Percentiles rank a stretch among this genome's conserved stretches.
These are phyloP conservation scores for Babesia bovis DNA, from an alignment of 169 alveolate genomes.

Conservation along the genomic window DNA sequence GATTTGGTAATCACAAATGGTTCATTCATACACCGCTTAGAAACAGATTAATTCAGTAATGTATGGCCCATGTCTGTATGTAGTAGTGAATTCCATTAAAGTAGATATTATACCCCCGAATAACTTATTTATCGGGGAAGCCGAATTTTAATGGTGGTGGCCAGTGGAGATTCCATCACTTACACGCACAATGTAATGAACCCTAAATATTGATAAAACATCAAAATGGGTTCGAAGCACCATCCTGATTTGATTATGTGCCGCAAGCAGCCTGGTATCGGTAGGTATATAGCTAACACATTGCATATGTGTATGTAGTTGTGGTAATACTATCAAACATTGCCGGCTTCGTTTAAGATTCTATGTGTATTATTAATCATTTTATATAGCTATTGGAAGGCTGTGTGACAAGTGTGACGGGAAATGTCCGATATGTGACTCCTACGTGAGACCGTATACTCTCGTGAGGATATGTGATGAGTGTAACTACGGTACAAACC, in stretches of 20 bases:
- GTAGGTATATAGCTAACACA: conserved; percentile 46
- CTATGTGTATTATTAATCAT: too few relatives aligned
- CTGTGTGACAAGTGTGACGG: conserved; percentile 98
- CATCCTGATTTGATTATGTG: conserved; percentile 98
- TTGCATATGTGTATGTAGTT: too few relatives aligned
- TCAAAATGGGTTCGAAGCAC: conserved; percentile 65
- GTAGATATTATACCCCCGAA: too few relatives aligned
- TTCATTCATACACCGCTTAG: not conserved
- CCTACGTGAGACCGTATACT: conserved; percentile 96
- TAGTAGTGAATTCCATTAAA: too few relatives aligned
- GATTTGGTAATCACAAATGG: conserved; percentile 2
- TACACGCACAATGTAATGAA: not conserved
- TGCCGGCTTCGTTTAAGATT: too few relatives aligned
- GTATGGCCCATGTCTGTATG: too few relatives aligned
- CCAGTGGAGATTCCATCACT: too few relatives aligned
- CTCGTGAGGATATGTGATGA: conserved; percentile 98
- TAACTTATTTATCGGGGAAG: too few relatives aligned
- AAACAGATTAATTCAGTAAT: too few relatives aligned
- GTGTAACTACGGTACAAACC: conserved; percentile 97
- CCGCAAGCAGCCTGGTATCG: conserved; percentile 97
- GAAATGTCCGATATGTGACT: conserved; percentile 98
- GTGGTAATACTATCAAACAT: too few relatives aligned
- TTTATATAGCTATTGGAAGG: conserved; percentile 93
- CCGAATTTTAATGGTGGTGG: too few relatives aligned
- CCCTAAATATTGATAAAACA: not conserved